Base-by-base conservation (phyloP, 805 yeast species). In the Metschnikowia baotianmanensis region DNA sequence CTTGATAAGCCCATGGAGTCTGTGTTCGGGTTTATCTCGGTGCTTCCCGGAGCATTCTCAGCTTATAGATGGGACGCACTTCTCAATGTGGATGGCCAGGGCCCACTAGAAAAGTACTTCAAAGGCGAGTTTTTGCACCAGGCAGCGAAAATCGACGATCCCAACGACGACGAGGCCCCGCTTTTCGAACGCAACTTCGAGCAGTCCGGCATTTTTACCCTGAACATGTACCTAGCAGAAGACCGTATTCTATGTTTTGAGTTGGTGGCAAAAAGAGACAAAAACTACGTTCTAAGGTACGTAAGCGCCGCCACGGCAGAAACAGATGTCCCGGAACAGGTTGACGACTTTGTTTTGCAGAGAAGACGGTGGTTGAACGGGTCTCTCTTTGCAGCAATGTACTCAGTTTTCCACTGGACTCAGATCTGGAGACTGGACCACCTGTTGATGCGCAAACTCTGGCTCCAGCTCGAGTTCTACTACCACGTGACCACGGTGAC, bases 321-420 rank as follows among this genome's bases (percentile, higher is more conserved):
- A 62, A 91, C 98, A 1, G 98, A 91, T 76, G 96, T 89, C 36
- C 98, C 98, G 6, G 97, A 90, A 57, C 72, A 76, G n/a, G 74
- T 90, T 31, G 84, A 96, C n/a, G 98, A 93, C 58, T 88, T 93
- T 57, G 86, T 91, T 38, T 78, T 93, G 41, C 99, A 91, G 69
- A 83, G 99, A 69, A 83, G 99, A 70, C 82, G 99, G 72, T 91
- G 99, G 99, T 76, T 91, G 46, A 91, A 91, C 63, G 99, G 99
- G 61, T 95, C 99, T 2, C 77, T 93, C 58, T 93, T 93, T 68
- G 98, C 99, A 1, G 98, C 98, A 3, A 71, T 90, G 40, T 93
- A 85, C 60, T 82, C 97, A 2, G 86, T 86, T 49, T 57, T 86
- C 41, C 95, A 90, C 59, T 87, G 90, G 75, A 74, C 80, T 41